A percentile compares a stretch with the other conserved stretches of the same genome.
Conservation (phyloP, 2,329 filamentous ascomycete genomes). For the Sporothrix phasma region DNA sequence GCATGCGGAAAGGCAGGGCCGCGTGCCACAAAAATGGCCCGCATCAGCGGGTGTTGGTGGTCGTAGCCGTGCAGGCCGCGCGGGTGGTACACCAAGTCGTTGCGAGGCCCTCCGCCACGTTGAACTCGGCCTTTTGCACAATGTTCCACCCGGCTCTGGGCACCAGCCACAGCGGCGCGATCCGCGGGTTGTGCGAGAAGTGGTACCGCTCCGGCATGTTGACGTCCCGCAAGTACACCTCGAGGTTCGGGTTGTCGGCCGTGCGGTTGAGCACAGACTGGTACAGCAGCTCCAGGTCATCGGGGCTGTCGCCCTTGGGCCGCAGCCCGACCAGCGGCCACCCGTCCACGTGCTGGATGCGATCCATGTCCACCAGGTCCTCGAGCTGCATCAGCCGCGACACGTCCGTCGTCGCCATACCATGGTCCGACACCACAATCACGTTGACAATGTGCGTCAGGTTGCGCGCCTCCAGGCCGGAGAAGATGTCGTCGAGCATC, state of each 20-base stretch:
- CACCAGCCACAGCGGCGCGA: constrained; percentile 90
- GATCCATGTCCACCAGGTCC: constrained; percentile 66
- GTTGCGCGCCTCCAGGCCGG: constrained; percentile 69
- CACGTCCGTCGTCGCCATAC: constrained; percentile 88
- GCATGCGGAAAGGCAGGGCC: constrained; percentile 86
- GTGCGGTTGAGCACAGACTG: constrained; percentile 47
- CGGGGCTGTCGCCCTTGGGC: constrained; percentile 50
- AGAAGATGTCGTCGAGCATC: constrained; percentile 70
- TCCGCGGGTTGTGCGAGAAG: constrained; percentile 77
- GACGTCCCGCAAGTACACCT: constrained; percentile 76
- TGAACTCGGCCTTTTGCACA: constrained; percentile 68
- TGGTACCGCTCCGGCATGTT: constrained; percentile 92
- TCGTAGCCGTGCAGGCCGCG: constrained; percentile 90
- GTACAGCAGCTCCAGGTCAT: constrained; percentile 59
- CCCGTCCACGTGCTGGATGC: constrained; percentile 79
- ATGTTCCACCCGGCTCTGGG: constrained; percentile 91
- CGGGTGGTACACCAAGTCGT: constrained; percentile 63
- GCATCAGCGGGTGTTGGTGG: constrained; percentile 87
- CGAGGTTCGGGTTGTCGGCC: constrained; percentile 57
- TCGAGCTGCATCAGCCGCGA: constrained; percentile 79
- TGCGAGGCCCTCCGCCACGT: constrained; percentile 57
- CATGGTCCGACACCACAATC: constrained; percentile 93
- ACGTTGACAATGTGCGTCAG: constrained; percentile 85
- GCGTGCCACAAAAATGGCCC: constrained; percentile 85
- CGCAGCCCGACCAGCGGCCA: constrained; percentile 90